Conservation (phyloP, 345 rosid genomes). For the Eucalyptus victrix region DNA sequence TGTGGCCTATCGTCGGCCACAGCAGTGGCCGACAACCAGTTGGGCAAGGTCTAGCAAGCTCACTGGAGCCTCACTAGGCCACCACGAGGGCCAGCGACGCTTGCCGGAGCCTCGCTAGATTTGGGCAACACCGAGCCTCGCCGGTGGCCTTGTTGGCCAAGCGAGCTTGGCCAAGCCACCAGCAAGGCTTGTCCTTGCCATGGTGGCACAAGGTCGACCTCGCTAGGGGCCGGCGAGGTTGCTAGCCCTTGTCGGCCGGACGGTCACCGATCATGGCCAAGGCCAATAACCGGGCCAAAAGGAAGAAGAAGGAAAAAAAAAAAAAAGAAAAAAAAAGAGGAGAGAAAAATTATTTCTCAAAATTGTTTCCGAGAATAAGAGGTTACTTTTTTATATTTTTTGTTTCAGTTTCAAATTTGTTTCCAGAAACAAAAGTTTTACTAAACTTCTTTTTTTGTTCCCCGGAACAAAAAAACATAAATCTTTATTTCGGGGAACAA, state of each 20-base stretch:
- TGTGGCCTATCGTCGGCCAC: accelerated
- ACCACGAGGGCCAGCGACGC: no score
- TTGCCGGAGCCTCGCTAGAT: no score
- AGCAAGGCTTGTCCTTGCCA: accelerated
- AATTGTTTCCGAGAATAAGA: no score
- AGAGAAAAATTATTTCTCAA: no score
- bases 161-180: accelerated
- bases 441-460: no score
- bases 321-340: accelerated
- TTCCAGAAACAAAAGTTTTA: accelerated
- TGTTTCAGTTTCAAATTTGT: accelerated
- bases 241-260: accelerated
- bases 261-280: accelerated
- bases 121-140: no score
- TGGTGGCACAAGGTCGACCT: no score
- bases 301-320: no score
- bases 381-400: no score
- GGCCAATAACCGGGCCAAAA: accelerated
- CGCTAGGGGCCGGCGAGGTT: accelerated
- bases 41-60: accelerated
- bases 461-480: accelerated
- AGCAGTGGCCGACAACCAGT: accelerated
- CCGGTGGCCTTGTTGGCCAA: no score
- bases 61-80: no score
- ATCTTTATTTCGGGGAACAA: accelerated